Conservation (phyloP, 2,329 filamentous ascomycete genomes). For the Aspergillus floridensis region DNA sequence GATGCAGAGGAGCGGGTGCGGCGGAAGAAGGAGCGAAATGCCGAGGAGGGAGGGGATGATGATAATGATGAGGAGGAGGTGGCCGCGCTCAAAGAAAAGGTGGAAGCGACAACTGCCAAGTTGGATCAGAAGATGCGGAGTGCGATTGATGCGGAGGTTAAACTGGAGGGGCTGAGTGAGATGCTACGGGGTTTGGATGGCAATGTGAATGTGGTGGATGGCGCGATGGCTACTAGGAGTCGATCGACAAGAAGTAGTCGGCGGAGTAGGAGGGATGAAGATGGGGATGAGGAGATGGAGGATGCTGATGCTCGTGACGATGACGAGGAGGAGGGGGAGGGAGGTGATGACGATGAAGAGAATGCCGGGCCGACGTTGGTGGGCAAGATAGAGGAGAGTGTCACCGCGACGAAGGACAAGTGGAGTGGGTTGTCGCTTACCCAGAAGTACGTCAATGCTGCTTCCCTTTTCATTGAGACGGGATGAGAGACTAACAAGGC, state of each 20-base stretch:
- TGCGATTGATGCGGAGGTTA: constrained; percentile 56
- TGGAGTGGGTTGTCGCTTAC: constrained; percentile 43
- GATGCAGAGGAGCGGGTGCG: constrained; percentile 40
- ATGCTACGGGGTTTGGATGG: constrained; percentile 44
- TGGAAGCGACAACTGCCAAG: constrained; percentile 51
- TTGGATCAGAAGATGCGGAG: constrained; percentile 59
- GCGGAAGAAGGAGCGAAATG: constrained; percentile 31
- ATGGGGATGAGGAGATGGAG: constrained; percentile 10
- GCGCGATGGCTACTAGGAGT: constrained; percentile 14
- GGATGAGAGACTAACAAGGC: background rate
- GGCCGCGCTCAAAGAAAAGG: constrained; percentile 46
- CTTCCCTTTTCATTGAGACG: constrained; percentile 26
- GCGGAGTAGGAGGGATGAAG: constrained; percentile 19
- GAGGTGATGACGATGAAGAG: constrained; percentile 43
- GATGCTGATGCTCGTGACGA: constrained; percentile 28
- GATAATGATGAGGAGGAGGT: constrained; percentile 37
- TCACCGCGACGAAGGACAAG: constrained; percentile 31
- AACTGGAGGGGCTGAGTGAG: constrained; percentile 45
- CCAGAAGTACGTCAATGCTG: constrained; percentile 34
- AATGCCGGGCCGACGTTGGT: constrained; percentile 37
- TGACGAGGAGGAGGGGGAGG: constrained; percentile 39
- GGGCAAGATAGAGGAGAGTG: constrained; percentile 35
- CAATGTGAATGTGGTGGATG: constrained; percentile 33
- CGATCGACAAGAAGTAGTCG: constrained; percentile 32
- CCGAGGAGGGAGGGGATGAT: constrained; percentile 26